Conservation (phyloP, 495 filamentous ascomycete genomes). For the Hypomontagnella submonticulosa region DNA sequence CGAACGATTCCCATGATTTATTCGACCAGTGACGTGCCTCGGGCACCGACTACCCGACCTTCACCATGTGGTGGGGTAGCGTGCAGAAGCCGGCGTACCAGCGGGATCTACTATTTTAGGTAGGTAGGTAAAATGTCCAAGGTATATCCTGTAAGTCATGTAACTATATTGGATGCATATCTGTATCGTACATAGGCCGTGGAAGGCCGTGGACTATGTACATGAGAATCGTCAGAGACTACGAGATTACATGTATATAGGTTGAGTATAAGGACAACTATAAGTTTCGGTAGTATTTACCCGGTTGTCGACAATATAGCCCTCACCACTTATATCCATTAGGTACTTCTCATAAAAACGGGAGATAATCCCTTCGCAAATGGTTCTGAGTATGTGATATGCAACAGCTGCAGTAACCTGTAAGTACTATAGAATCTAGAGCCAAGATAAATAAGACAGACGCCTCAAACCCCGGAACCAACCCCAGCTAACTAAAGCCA, state of each 20-base stretch:
- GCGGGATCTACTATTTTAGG: too few species aligned
- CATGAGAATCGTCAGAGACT: neutral
- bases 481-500: conserved; percentile 12
- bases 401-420: neutral
- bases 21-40: conserved; percentile 30
- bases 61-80: conserved; percentile 10
- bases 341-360: neutral
- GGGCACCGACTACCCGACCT: conserved; percentile 35
- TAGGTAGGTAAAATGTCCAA: too few species aligned
- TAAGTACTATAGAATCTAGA: neutral
- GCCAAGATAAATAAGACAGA: neutral
- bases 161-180: too few species aligned
- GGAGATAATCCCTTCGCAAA: neutral
- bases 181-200: too few species aligned
- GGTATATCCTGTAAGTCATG: too few species aligned
- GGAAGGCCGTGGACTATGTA: too few species aligned
- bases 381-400: too few species aligned
- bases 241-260: too few species aligned
- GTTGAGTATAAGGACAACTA: neutral
- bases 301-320: neutral
- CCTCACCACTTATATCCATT: neutral
- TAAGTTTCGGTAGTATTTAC: conserved; percentile 3
- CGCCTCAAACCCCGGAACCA: conserved; percentile 5
- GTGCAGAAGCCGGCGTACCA: too few species aligned
- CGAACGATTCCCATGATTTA: conserved; percentile 1